Percentiles rank a stretch among this genome's conserved stretches.
phyloP scores from a whole-genome alignment of 78 protist species.

The Neovahlkampfia damariscottae region DNA sequence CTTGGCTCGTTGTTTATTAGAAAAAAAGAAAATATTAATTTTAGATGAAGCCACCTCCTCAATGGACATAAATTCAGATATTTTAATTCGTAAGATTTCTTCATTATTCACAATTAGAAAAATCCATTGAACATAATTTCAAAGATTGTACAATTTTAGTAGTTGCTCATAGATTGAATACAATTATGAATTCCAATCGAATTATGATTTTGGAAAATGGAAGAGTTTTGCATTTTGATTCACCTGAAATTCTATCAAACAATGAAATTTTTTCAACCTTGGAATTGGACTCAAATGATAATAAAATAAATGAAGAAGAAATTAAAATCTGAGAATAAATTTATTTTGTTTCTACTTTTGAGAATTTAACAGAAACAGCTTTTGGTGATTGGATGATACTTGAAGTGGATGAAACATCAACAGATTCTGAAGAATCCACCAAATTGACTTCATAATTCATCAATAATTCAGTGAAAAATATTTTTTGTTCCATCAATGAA shows the following conservation, averaged over 20 bases:
- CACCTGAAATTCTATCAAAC: slow-evolving; percentile 43
- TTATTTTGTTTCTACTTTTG: too few relatives aligned
- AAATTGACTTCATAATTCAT: neutral
- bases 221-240: slow-evolving; percentile 39
- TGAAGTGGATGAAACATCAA: too few relatives aligned
- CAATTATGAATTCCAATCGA: slow-evolving; percentile 36
- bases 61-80: slow-evolving; percentile 20
- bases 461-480: neutral
- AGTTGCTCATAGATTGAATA: slow-evolving; percentile 56
- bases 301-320: too few relatives aligned
- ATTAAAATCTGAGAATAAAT: too few relatives aligned
- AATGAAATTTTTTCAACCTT: neutral
- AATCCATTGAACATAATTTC: slow-evolving; percentile 19
- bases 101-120: too few relatives aligned
- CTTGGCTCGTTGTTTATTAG: slow-evolving; percentile 31
- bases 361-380: too few relatives aligned
- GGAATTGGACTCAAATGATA: too few relatives aligned
- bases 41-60: slow-evolving; percentile 27
- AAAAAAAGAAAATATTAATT: neutral
- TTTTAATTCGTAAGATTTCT: too few relatives aligned
- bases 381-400: too few relatives aligned
- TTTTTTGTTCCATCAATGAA: neutral
- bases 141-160: slow-evolving; percentile 41
- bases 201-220: slow-evolving; percentile 54
- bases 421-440: too few relatives aligned